Base-by-base conservation (phyloP, 495 filamentous ascomycete genomes). In the Talaromyces thailandensis region DNA sequence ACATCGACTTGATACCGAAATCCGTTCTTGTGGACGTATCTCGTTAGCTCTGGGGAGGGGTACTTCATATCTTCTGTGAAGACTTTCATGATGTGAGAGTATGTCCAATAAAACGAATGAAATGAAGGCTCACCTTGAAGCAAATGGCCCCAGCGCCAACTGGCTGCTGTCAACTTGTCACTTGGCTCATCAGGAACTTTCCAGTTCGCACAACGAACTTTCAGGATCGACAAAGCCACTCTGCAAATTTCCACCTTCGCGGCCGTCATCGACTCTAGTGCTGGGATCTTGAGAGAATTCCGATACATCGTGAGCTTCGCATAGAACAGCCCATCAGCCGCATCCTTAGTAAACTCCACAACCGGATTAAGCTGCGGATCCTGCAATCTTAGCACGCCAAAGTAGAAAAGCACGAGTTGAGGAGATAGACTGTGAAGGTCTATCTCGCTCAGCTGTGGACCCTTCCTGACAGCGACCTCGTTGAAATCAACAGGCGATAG, bases 221-320 rank as follows among this genome's bases (percentile, higher is more conserved):
- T 66, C 5, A 76, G 32, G 18, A 64, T 57, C 4, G 60, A 57
- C 32, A 79, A 45, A 16, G 71, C 70, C 16, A 62, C 66, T 24
- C 66, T 67, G 62, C 70, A 76, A 2, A 65, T 64, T n/a, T 62
- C 63, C 2, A 70, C 66, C n/a, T 69, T 71, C 12, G 70, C 70
- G 18, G 45, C 60, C 12, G 64, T 56, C 3, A 55, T 51, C 11
- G 65, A 61, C 0, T 51, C 14, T 5, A 64, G 62, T 6, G 65
- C 57, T 0, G 61, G 32, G 3, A 67, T 60, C 6, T 65, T 25
- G 14, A 77, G 58, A 1, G 75, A 74, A 25, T 73, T 64, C 0
- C 75, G 73, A 62, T 73, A 79, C 23, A 79, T 45, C 0, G 67
- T 69, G 24, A 79, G 67, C 14, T 65, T 71, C 2, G 66, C 66